phyloP scores from a whole-genome alignment of 2,329 filamentous ascomycete genomes.

The Colletotrichum aenigma region DNA sequence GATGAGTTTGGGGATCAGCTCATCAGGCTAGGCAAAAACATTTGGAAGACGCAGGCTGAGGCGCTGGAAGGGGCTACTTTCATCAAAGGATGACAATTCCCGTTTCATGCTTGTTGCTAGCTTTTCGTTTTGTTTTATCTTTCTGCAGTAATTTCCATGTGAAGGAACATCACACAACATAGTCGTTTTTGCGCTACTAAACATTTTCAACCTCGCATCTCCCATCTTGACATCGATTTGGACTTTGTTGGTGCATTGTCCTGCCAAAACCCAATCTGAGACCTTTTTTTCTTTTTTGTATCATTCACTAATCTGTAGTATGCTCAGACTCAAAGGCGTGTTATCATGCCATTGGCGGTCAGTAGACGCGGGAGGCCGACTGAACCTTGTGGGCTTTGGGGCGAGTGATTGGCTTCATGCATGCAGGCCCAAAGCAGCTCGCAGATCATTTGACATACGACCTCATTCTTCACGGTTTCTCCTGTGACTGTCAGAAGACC shows the following conservation, averaged over 20 bases:
- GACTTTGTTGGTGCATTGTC: background rate
- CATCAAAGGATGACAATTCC: background rate
- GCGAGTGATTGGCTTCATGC: background rate
- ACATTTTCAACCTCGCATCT: background rate
- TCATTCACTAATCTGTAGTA: background rate
- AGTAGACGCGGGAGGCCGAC: background rate
- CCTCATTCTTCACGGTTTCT: background rate
- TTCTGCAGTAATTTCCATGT: background rate
- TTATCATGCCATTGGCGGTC: background rate
- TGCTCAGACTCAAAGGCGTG: background rate
- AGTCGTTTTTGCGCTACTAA: background rate
- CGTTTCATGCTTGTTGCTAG: background rate
- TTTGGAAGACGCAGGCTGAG: background rate
- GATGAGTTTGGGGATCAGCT: background rate
- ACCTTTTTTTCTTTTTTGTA: background rate
- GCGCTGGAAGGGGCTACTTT: background rate
- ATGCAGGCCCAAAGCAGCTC: background rate
- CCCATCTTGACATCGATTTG: background rate
- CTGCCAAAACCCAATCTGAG: background rate
- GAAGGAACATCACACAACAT: accelerated
- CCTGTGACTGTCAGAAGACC: background rate
- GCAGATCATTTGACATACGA: background rate
- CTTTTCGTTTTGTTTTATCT: background rate
- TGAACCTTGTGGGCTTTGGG: background rate
- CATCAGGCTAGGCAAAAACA: background rate